Evolutionary conservation across 306 rosid species (phyloP).

Genomic region (Quillaja saponaria): DNA sequence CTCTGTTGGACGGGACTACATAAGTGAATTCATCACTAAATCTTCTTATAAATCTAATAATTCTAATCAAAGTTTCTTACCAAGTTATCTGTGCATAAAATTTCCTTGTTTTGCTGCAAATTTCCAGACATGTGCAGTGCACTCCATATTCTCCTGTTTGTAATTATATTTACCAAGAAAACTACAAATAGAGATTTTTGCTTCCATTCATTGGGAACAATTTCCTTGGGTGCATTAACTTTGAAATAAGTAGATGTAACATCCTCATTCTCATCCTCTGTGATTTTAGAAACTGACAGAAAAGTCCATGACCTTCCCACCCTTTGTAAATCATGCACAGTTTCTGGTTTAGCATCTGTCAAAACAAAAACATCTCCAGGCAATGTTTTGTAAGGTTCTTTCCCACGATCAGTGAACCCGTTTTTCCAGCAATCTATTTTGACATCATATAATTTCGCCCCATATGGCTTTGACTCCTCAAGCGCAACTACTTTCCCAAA

Average conservation of each 20-base stretch:
- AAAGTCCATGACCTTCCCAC: slow-evolving; percentile 55
- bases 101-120: slow-evolving; percentile 36
- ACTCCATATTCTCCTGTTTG: slow-evolving; percentile 57
- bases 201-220: slow-evolving; percentile 25
- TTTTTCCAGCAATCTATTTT: slow-evolving; percentile 53
- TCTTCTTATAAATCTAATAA: not conserved
- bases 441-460: slow-evolving; percentile 33
- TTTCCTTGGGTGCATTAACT: slow-evolving; percentile 42
- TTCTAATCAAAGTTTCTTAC: slow-evolving; percentile 40
- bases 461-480: slow-evolving; percentile 22
- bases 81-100: slow-evolving; percentile 38
- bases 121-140: slow-evolving; percentile 47
- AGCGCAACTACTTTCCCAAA: slow-evolving; percentile 48
- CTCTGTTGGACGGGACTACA: too few relatives aligned
- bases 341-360: slow-evolving; percentile 57
- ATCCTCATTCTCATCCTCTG: slow-evolving; percentile 36
- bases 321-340: slow-evolving; percentile 47
- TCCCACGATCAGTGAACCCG: slow-evolving; percentile 45
- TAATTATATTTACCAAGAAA: slow-evolving; percentile 49
- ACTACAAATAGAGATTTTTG: slow-evolving; percentile 40
- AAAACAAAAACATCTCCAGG: slow-evolving; percentile 65
- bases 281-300: slow-evolving; percentile 37
- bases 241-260: slow-evolving; percentile 41
- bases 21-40: not conserved
- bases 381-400: slow-evolving; percentile 60